Percentiles rank a stretch among this genome's conserved stretches.
Conservation (phyloP, 192 early-diverging fungal species). For the Coemansia sp. region DNA sequence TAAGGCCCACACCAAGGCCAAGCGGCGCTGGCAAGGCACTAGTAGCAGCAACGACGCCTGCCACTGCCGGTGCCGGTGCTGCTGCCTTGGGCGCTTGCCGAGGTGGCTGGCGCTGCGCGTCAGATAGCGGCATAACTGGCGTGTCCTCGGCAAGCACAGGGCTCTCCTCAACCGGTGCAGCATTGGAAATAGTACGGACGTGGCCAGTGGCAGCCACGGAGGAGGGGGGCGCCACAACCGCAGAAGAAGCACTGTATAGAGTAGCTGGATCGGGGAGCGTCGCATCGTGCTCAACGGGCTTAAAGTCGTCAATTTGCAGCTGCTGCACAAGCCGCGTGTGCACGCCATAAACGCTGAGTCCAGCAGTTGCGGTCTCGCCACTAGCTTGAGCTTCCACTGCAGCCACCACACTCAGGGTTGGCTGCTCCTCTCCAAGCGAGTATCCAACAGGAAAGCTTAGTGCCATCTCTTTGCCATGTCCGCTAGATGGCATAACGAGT, state of each 20-base stretch:
- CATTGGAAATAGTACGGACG: not conserved
- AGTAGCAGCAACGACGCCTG: not conserved
- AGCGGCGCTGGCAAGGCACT: not conserved
- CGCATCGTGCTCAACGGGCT: constrained; percentile 15
- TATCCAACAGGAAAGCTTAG: constrained; percentile 32
- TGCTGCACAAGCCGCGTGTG: constrained; percentile 51
- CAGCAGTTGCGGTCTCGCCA: not conserved
- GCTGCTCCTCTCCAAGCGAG: constrained; percentile 38
- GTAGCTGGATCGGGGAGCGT: constrained; percentile 25
- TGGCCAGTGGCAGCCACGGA: not conserved
- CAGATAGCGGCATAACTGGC: not conserved
- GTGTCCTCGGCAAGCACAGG: constrained; percentile 1
- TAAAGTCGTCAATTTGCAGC: constrained; percentile 33
- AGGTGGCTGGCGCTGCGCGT: not conserved
- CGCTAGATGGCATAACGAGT: constrained; percentile 24
- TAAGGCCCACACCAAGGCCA: not conserved
- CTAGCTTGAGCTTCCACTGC: constrained; percentile 21
- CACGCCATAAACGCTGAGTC: constrained; percentile 46
- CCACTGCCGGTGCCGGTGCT: not conserved
- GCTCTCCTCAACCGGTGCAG: not conserved
- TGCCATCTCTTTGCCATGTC: constrained; percentile 28
- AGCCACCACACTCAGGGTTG: constrained; percentile 29
- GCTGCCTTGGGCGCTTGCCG: not conserved
- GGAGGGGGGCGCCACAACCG: no score
- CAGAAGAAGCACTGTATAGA: constrained; percentile 13